These are phyloP conservation scores for Leccinum obscurum DNA, from an alignment of 768 basidiomycete genomes.

Conservation along the genomic window DNA sequence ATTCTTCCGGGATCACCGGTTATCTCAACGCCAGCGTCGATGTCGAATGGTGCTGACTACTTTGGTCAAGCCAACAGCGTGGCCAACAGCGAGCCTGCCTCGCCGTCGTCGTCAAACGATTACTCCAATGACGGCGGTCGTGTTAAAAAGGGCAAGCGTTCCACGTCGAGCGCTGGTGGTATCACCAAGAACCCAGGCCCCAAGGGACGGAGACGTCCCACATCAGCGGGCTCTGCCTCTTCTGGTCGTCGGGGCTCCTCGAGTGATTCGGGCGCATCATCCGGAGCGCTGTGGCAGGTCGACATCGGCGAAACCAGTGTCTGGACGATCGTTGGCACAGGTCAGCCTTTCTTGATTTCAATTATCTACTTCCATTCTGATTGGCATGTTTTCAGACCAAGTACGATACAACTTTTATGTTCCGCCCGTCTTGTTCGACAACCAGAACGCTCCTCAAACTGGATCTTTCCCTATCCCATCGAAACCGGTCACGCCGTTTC, in stretches of 20 bases:
- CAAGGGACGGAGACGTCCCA: slow-evolving; percentile 67
- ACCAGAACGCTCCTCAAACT: slow-evolving; percentile 67
- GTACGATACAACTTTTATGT: slow-evolving; percentile 93
- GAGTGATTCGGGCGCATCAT: slow-evolving; percentile 68
- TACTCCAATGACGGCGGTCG: slow-evolving; percentile 81
- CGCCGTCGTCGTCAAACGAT: slow-evolving; percentile 61
- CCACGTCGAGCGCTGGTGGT: slow-evolving; percentile 65
- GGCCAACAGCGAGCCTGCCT: slow-evolving; percentile 69
- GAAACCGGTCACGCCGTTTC: slow-evolving; percentile 84
- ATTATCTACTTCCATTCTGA: slow-evolving; percentile 13
- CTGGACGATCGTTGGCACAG: slow-evolving; percentile 93
- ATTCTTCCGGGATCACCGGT: slow-evolving; percentile 70
- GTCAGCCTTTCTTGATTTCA: slow-evolving; percentile 38
- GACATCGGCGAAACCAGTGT: slow-evolving; percentile 93
- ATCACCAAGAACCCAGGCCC: slow-evolving; percentile 35
- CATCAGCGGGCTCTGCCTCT: slow-evolving; percentile 71
- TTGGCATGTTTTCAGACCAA: slow-evolving; percentile 57
- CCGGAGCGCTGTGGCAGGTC: slow-evolving; percentile 83
- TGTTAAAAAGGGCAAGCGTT: slow-evolving; percentile 77
- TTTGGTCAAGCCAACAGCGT: slow-evolving; percentile 47
- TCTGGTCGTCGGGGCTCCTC: slow-evolving; percentile 66
- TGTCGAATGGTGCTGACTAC: slow-evolving; percentile 59
- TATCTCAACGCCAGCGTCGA: slow-evolving; percentile 58
- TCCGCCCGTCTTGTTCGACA: slow-evolving; percentile 81
- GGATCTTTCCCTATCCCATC: slow-evolving; percentile 78